Evolutionary conservation across 2,329 filamentous ascomycete species (phyloP), one percentile per base, ranked within the genome.

Genomic region (Alternaria sp.): DNA sequence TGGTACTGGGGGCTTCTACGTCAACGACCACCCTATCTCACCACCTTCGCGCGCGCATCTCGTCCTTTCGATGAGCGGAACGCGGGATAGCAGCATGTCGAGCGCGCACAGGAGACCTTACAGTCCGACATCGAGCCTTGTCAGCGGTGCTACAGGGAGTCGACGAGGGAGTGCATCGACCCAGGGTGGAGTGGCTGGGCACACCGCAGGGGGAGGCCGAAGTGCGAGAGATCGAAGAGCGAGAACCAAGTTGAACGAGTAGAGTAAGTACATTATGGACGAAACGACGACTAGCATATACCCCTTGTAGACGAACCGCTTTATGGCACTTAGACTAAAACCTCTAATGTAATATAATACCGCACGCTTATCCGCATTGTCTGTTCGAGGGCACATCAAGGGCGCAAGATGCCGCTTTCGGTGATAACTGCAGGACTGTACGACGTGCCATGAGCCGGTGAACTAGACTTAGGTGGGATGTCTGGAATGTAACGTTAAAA

Each of bases 201-300:
- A 54, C 13, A 30, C 49, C 21, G 61, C 59, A 1, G 74, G 71
- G 21, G 71, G 72, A 9, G 73, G 73, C 1, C 67, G 73, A 45
- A 75, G 70, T 57, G 73, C 73, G 9, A 57, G 62, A 47, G 73
- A 77, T 68, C 53, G 72, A 46, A 68, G 63, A 60, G 65, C 52
- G 7, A 79, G 67, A 36, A 59, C 50, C 11, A 59, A 52, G 47
- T 19, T 63, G 57, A 68, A 61, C 36, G 57, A 25, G 25, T 62
- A 63, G 12, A 2, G 4, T 10, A 28, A 2, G 4, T 10, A 28
- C 13, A 13, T 19, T 12, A 28, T 50, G 49, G 30, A 40, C 9
- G 49, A 36, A n/a, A 21, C 36, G 28, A 52, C 17, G 49, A 52
- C 28, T 36, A 32, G 9, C 28, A 52, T 52, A 32, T 51, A 51